These are phyloP conservation scores for Calonectria hongkongensis DNA, from an alignment of 2,329 filamentous ascomycete genomes.

Conservation along the genomic window DNA sequence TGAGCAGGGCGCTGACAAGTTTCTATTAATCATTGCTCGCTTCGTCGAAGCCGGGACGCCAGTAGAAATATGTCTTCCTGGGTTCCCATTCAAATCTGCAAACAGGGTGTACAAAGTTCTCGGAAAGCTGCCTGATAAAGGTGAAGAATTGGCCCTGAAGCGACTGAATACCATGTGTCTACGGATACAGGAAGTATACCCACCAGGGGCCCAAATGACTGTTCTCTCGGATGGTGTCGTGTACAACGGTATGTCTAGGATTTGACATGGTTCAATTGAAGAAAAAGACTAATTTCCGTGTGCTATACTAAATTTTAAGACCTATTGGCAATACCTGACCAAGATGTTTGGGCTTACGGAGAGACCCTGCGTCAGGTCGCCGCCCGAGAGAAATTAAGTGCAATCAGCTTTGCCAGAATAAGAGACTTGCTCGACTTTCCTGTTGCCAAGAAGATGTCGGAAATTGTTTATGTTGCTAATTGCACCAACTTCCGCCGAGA, in stretches of 20 bases:
- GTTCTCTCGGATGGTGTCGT: conserved; percentile 73
- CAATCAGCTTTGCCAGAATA: conserved; percentile 68
- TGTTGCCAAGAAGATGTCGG: conserved; percentile 62
- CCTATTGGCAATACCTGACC: conserved; percentile 67
- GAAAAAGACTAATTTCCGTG: not conserved
- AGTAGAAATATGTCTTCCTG: conserved; percentile 54
- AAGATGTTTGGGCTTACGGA: conserved; percentile 69
- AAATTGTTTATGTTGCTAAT: conserved; percentile 63
- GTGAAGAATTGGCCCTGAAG: conserved; percentile 55
- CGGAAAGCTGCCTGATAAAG: conserved; percentile 56
- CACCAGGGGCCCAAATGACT: conserved; percentile 56
- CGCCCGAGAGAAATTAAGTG: conserved; percentile 58
- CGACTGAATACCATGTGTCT: conserved; percentile 55
- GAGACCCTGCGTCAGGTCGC: conserved; percentile 64
- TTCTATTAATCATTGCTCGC: conserved; percentile 48
- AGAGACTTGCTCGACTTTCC: conserved; percentile 65
- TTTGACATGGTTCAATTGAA: not conserved
- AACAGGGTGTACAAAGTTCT: conserved; percentile 59
- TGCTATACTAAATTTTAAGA: conserved; percentile 57
- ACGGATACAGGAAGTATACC: conserved; percentile 53
- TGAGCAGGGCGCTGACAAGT: conserved; percentile 45
- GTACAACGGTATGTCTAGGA: conserved; percentile 67
- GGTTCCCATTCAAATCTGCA: conserved; percentile 60
- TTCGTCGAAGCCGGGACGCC: conserved; percentile 48
- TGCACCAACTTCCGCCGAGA: conserved; percentile 55